Base-by-base conservation (phyloP, 352 stramenopile species). In the Globisporangium sylvaticum region DNA sequence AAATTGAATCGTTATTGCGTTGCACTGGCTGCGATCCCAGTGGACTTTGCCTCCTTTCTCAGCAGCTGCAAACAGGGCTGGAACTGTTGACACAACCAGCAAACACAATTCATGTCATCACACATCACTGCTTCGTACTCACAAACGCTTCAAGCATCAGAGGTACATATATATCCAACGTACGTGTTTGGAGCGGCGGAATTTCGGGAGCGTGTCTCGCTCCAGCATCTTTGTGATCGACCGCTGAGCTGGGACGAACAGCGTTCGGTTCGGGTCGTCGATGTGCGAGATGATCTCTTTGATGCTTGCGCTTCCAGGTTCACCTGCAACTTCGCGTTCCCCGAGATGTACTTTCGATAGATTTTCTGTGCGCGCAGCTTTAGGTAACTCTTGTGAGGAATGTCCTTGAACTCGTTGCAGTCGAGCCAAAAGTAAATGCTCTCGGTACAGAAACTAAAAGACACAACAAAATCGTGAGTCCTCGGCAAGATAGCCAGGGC, bases 341-440 rank as follows among this genome's bases (percentile, higher is more conserved):
- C 74, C 4, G 75, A 81, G 66, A 90, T 92, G 72, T 92, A 92
- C 69, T 91, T 91, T 61, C 83, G 80, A 59, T 79, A 92, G 53
- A 92, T 92, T 66, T 92, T 92, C 64, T 92, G 83, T 2, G 83
- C 81, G 18, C 83, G 76, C n/a, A 90, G 67, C 62, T 88, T 89
- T 61, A 92, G 76, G 65, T 92, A 92, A 48, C 75, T 88, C 53
- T 75, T 74, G 67, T 92, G 83, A 20, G 83, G 81, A 34, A 90
- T 92, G 62, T 88, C 79, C 66, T 92, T 90, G 70, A 82, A 92
- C 70, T 92, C 81, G 74, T 89, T 88, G 80, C 83, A 92, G 59
- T 92, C 83, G 44, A 92, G 78, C 83, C 83, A 92, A 67, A 92
- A 92, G 83, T 90, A 92, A 62, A 92, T 89, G 61, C 81, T 92